These are phyloP conservation scores for Trametes pubescens DNA, from an alignment of 1,284 basidiomycete species.

Conservation along the genomic window DNA sequence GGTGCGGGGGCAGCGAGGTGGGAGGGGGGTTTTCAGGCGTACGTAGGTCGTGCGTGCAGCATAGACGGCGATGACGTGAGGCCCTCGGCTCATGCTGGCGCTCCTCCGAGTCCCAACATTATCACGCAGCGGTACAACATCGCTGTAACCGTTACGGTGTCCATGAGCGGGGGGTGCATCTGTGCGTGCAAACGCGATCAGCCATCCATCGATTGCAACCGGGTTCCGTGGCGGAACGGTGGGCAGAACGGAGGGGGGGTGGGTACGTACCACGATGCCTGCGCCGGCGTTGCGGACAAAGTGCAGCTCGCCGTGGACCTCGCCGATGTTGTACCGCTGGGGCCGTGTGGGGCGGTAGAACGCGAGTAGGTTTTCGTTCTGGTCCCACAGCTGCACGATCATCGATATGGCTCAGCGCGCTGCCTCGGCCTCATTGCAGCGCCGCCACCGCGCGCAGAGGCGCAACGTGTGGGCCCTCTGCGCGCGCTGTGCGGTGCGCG, in stretches of 20 bases:
- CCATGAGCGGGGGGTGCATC: conserved; percentile 89
- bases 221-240: conserved; percentile 27
- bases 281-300: conserved; percentile 79
- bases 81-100: conserved; percentile 44
- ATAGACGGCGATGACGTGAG: conserved; percentile 27
- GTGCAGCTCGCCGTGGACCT: conserved; percentile 84
- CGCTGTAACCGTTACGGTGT: conserved; percentile 80
- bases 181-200: conserved; percentile 43
- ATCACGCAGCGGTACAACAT: conserved; percentile 84
- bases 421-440: conserved; percentile 3
- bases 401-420: conserved; percentile 29
- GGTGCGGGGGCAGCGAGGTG: not conserved
- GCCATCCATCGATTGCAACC: conserved; percentile 31
- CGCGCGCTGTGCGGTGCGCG: conserved; percentile 20
- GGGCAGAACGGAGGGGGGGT: conserved; percentile 4
- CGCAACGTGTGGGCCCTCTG: no score
- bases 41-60: conserved; percentile 14
- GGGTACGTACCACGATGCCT: conserved; percentile 76
- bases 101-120: conserved; percentile 59
- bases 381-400: conserved; percentile 70
- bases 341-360: conserved; percentile 79
- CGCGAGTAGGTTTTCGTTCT: conserved; percentile 71
- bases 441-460: no score
- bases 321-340: conserved; percentile 81
- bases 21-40: not conserved